Base-by-base conservation (phyloP, 345 rosid genomes). In the Raphanus sativus region DNA sequence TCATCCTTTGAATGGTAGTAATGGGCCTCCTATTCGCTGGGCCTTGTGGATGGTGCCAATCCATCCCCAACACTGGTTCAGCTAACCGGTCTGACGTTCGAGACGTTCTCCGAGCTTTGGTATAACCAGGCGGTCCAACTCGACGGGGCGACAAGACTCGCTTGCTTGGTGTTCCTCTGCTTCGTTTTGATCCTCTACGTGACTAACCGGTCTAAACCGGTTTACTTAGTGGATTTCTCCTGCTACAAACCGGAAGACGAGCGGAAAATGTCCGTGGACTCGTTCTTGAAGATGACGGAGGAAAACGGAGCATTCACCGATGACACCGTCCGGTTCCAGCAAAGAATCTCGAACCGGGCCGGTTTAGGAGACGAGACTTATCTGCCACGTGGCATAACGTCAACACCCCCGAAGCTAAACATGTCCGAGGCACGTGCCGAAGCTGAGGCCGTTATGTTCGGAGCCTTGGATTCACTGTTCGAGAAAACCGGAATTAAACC, bases 351-450 rank as follows among this genome's bases (percentile, higher is more conserved):
- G 7, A 80, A 80, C 78, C 82, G 92, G 21, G 86, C 92, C n/a
- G 90, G 91, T 50, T 73, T 91, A 26, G 97, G 97, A 25, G 94
- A 89, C 45, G 88, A 88, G 30, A 91, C 97, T 40, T 91, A 91
- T 71, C 79, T 91, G 2, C 88, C 97, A 4, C 84, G 82, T 50
- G 92, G 92, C 4, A 84, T 89, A 65, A 82, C 88, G 2, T 83
- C 91, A 48, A 75, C 26, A 8, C 97, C 94, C 2, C 89, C 92
- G 3, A 88, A 83, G 80, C 84, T 88, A 8, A 84, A 85, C 63
- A 86, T 91, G 88, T 71, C 84, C 1, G 97, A 91, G 62, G 97
- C 97, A 52, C 87, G 97, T 52, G 81, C 78, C 5, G 97, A 91
- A 67, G 94, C 97, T 1, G 97, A 91, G 72, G 70, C 86, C 0